These are phyloP conservation scores for Nemania abortiva DNA, from an alignment of 2,329 filamentous ascomycete species.

Conservation along the genomic window DNA sequence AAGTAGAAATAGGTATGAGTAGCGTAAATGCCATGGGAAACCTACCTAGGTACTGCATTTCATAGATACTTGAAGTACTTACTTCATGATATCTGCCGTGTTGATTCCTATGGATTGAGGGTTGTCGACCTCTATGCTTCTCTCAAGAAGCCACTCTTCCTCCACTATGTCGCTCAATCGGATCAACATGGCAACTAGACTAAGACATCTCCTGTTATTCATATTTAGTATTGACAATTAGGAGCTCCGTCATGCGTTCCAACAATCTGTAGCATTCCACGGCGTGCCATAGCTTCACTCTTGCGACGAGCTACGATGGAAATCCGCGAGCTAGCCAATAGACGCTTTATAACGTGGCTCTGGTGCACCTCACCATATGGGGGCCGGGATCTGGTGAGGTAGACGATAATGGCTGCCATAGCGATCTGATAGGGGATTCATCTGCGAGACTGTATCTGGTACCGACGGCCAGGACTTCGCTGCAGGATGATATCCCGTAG, in stretches of 20 bases:
- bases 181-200: background rate
- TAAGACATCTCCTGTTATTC: background rate
- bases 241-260: background rate
- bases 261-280: background rate
- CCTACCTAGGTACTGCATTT: too few relatives aligned
- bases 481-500: background rate
- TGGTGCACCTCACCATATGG: too few relatives aligned
- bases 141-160: background rate
- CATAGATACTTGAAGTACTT: too few relatives aligned
- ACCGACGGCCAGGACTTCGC: background rate
- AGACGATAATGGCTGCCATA: background rate
- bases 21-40: too few relatives aligned
- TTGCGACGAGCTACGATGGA: background rate
- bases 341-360: background rate
- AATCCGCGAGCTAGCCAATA: background rate
- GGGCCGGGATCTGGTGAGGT: too few relatives aligned
- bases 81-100: too few relatives aligned
- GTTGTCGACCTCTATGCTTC: too few relatives aligned
- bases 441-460: slow-evolving; percentile 7
- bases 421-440: background rate
- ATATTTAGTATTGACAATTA: background rate
- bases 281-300: background rate
- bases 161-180: too few relatives aligned
- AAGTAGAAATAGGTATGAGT: too few relatives aligned
- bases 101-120: too few relatives aligned